phyloP scores from a whole-genome alignment of 306 rosid species.

The Vigna nakashimae region DNA sequence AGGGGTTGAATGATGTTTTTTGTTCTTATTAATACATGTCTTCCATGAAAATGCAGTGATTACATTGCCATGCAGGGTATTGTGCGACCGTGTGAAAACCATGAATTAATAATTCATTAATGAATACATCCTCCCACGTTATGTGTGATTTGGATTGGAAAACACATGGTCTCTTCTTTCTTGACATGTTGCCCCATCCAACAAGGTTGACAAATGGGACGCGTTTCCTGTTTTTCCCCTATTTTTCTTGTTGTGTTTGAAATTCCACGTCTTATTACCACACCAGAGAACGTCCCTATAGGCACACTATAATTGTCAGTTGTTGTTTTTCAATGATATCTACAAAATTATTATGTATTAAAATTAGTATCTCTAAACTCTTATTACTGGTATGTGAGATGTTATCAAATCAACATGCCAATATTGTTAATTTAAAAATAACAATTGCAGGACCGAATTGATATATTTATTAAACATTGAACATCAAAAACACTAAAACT shows the following conservation, averaged over 20 bases:
- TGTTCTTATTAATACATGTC: slow-evolving; percentile 4
- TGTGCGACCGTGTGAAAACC: slow-evolving; percentile 40
- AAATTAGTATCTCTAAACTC: no score
- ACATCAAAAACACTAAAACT: no score
- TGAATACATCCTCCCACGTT: slow-evolving; percentile 45
- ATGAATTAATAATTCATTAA: slow-evolving; percentile 25
- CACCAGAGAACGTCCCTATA: no score
- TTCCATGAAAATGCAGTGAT: slow-evolving; percentile 25
- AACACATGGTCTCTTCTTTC: slow-evolving; percentile 41
- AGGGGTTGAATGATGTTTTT: background rate
- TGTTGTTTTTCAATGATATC: no score
- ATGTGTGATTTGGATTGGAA: slow-evolving; percentile 38
- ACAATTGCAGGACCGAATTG: no score
- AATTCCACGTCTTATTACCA: background rate
- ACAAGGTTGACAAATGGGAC: slow-evolving; percentile 20
- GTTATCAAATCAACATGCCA: no score
- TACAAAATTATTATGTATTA: no score
- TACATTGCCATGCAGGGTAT: slow-evolving; percentile 12
- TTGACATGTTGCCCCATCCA: slow-evolving; percentile 29
- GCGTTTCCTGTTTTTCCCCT: background rate
- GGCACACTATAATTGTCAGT: no score
- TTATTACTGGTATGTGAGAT: no score
- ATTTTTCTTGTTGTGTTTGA: slow-evolving; percentile 6
- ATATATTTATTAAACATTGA: no score
- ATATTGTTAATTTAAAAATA: no score